These are phyloP conservation scores for Eucalyptus sideroxylon DNA, from an alignment of 345 rosid species.

Conservation along the genomic window DNA sequence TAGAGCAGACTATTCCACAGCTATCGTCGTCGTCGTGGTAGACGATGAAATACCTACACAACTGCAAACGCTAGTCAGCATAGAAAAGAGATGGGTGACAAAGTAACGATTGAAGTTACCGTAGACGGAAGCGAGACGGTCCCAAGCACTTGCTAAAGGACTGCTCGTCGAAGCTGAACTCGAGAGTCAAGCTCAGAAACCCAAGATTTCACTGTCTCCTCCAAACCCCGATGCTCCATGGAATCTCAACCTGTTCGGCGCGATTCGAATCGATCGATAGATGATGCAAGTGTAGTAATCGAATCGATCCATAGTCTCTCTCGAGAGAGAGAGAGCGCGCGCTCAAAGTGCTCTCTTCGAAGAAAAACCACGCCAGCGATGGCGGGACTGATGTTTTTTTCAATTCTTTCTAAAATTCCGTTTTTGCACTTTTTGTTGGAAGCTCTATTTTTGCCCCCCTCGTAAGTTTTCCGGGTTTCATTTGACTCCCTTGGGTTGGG, in stretches of 20 bases:
- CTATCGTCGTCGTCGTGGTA: too few species aligned
- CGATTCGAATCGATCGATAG: neutral
- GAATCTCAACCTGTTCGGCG: neutral
- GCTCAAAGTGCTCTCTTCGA: accelerated
- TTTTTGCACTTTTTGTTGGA: too few species aligned
- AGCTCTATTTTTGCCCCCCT: neutral
- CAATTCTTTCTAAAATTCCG: too few species aligned
- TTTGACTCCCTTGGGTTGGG: too few species aligned
- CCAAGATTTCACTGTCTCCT: neutral
- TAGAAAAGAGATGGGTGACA: accelerated
- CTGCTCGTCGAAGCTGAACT: too few species aligned
- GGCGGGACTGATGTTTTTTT: neutral
- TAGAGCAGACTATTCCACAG: too few species aligned
- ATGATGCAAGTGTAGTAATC: accelerated
- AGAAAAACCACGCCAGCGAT: neutral
- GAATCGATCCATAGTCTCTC: neutral
- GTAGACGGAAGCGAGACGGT: too few species aligned
- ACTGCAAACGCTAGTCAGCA: too few species aligned
- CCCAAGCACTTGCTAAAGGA: too few species aligned
- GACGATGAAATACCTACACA: too few species aligned
- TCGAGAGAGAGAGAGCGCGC: too few species aligned
- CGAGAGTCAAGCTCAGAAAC: neutral
- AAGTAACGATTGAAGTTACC: too few species aligned
- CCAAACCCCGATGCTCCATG: neutral
- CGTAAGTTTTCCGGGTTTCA: neutral